These are phyloP conservation scores for Termitomyces sp. DNA, from an alignment of 768 basidiomycete genomes.

Conservation along the genomic window DNA sequence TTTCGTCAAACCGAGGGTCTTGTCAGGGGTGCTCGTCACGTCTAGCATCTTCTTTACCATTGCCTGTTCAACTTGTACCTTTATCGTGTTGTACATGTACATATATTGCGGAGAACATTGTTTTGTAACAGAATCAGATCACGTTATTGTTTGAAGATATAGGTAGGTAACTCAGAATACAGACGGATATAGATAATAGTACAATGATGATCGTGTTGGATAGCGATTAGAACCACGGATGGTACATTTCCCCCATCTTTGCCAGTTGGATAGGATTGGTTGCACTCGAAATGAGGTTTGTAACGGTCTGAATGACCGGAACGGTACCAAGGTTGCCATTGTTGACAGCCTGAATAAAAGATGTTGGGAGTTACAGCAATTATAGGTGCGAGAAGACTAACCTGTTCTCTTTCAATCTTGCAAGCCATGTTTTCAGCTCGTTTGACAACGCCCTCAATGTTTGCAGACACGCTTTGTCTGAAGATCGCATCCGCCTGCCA, in stretches of 20 bases:
- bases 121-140: not conserved
- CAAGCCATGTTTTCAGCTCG: constrained; percentile 83
- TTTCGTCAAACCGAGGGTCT: constrained; percentile 79
- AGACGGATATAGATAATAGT: constrained; percentile 6
- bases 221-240: constrained; percentile 73
- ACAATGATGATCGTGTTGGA: constrained; percentile 6
- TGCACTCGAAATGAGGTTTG: constrained; percentile 78
- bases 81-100: not conserved
- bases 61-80: not conserved
- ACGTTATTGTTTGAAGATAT: not conserved
- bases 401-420: constrained; percentile 82
- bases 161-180: not conserved
- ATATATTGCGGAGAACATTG: not conserved
- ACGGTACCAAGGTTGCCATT: constrained; percentile 34
- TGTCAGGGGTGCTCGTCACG: constrained; percentile 40
- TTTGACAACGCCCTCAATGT: constrained; percentile 70
- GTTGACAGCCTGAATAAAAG: constrained; percentile 30
- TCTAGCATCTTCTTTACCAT: constrained; percentile 8
- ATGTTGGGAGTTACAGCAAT: constrained; percentile 13
- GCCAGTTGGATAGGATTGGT: constrained; percentile 83
- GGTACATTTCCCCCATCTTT: constrained; percentile 81
- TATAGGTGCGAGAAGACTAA: constrained; percentile 23
- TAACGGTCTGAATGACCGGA: constrained; percentile 78
- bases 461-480: constrained; percentile 49
- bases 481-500: constrained; percentile 57